Conservation (phyloP, 140 eudicot species). For the Erigeron philadelphicus region DNA sequence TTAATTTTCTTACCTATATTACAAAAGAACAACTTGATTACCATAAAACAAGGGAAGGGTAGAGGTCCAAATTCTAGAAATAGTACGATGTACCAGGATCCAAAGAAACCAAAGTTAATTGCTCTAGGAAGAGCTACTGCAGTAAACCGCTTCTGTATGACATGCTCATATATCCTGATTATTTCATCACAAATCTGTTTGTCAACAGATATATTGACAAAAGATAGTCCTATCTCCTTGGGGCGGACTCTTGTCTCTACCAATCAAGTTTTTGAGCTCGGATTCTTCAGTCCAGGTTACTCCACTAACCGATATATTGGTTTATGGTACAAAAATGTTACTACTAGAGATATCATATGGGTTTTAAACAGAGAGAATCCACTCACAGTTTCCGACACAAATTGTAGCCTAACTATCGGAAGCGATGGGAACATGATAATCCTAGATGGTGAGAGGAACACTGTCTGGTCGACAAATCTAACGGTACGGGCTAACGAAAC, state of each 20-base stretch:
- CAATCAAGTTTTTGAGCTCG: slow-evolving; percentile 28
- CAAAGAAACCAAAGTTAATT: background rate
- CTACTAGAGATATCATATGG: slow-evolving; percentile 11
- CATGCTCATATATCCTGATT: slow-evolving; percentile 11
- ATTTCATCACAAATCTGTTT: slow-evolving; percentile 1
- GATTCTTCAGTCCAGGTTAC: slow-evolving; percentile 27
- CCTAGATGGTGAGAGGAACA: slow-evolving; percentile 11
- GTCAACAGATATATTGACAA: slow-evolving; percentile 19
- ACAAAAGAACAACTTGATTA: no score
- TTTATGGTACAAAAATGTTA: slow-evolving; percentile 24
- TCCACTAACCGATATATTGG: slow-evolving; percentile 29
- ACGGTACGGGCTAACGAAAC: slow-evolving; percentile 11
- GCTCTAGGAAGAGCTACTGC: background rate
- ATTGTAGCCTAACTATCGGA: slow-evolving; percentile 15
- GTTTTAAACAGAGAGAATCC: slow-evolving; percentile 31
- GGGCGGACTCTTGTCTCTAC: slow-evolving; percentile 27
- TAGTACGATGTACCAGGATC: background rate
- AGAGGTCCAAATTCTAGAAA: background rate
- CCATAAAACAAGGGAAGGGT: no score
- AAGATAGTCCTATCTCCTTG: slow-evolving; percentile 2
- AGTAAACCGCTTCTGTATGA: background rate
- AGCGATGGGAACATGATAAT: slow-evolving; percentile 28
- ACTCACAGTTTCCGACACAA: slow-evolving; percentile 5
- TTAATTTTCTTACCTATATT: no score
- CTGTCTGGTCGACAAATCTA: slow-evolving; percentile 36